These are phyloP conservation scores for Alectoria sarmentosa DNA, from an alignment of 495 filamentous ascomycete species.

Conservation along the genomic window DNA sequence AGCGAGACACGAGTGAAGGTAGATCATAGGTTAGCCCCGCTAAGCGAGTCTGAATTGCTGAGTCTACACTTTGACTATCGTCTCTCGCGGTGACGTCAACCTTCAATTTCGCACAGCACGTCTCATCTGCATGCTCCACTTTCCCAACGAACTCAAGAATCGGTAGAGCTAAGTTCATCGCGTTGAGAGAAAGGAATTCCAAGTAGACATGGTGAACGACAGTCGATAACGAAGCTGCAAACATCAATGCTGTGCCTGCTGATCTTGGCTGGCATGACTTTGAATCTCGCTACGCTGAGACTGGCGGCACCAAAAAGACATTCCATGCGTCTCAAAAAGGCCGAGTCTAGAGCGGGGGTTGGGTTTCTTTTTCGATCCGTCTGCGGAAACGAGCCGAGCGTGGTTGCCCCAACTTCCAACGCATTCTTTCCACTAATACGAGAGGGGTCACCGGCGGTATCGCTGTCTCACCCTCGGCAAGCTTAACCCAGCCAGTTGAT, in stretches of 20 bases:
- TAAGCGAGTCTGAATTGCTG: no score
- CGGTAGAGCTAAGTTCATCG: constrained; percentile 1
- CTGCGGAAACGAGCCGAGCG: not conserved
- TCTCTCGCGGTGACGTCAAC: not conserved
- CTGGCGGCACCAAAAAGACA: not conserved
- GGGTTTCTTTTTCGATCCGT: not conserved
- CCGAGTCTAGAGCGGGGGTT: not conserved
- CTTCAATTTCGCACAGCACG: not conserved
- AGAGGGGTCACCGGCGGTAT: not conserved
- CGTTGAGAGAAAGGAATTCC: not conserved
- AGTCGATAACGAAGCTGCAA: not conserved
- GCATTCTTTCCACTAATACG: not conserved
- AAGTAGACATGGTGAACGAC: not conserved
- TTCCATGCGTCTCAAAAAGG: not conserved
- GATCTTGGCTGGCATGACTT: not conserved
- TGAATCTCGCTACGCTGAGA: not conserved
- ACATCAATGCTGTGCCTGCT: constrained; percentile 2
- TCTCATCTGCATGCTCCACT: not conserved
- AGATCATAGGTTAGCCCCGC: no score
- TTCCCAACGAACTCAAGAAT: not conserved
- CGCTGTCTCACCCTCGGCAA: not conserved
- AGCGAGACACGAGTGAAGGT: no score
- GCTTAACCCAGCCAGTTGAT: not conserved
- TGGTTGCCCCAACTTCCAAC: not conserved
- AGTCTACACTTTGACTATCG: no score